Evolutionary conservation across 306 rosid genomes (phyloP).

Genomic region (Dalbergia cultrata): DNA sequence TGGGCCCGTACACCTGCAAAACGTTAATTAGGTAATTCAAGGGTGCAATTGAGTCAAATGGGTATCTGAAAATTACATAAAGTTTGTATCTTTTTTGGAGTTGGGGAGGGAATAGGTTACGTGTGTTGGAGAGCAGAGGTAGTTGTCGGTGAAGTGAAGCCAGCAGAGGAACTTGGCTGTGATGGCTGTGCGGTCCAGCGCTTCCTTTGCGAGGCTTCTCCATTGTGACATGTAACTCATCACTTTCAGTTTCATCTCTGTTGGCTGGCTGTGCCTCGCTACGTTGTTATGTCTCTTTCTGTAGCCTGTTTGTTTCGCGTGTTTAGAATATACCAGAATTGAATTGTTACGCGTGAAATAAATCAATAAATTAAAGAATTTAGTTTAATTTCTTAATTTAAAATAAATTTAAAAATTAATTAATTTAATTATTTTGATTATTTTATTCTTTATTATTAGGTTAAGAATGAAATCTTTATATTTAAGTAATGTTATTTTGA

Average conservation of each 20-base stretch:
- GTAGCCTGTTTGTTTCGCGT: no score
- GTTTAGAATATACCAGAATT: no score
- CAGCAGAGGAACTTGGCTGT: constrained; percentile 79
- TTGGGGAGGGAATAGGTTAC: constrained; percentile 43
- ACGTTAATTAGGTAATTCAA: background rate
- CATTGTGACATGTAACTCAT: constrained; percentile 56
- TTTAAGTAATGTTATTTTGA: no score
- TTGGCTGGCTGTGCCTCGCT: no score
- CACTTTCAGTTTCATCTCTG: background rate
- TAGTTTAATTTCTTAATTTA: no score
- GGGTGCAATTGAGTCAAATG: constrained; percentile 4
- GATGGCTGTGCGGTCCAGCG: constrained; percentile 60
- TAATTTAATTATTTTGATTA: no score
- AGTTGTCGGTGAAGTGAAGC: constrained; percentile 72
- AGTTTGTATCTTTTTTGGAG: background rate
- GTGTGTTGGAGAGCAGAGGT: constrained; percentile 67
- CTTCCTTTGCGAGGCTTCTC: constrained; percentile 65
- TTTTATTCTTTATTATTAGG: no score
- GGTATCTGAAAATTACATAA: background rate
- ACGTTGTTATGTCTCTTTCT: no score
- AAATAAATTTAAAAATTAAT: no score
- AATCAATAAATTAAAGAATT: no score
- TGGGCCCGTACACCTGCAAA: constrained; percentile 79
- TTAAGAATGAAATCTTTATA: no score
- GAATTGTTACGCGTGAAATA: no score